Percentiles rank a stretch among this genome's conserved stretches.
phyloP scores from a whole-genome alignment of 2,329 filamentous ascomycete species.

The Penicillium sp. region DNA sequence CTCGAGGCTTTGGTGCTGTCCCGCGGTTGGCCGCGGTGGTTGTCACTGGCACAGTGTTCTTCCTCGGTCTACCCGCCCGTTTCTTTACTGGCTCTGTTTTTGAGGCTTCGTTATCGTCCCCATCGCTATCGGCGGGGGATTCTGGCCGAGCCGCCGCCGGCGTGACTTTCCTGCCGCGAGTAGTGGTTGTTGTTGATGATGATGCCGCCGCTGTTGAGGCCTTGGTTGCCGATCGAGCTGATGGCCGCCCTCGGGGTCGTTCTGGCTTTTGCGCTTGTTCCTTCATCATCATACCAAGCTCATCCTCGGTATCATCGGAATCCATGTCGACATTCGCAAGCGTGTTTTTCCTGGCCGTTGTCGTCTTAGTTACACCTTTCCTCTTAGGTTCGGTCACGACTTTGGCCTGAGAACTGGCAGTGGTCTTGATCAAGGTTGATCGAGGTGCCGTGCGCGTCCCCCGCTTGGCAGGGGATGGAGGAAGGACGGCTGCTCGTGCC shows the following conservation, averaged over 20 bases:
- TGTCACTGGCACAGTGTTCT: slow-evolving; percentile 20
- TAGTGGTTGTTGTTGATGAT: background rate
- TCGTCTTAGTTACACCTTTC: slow-evolving; percentile 11
- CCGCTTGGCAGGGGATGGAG: slow-evolving; percentile 30
- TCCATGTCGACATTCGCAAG: slow-evolving; percentile 16
- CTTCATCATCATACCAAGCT: slow-evolving; percentile 30
- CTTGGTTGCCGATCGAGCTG: slow-evolving; percentile 22
- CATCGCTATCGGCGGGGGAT: slow-evolving; percentile 11
- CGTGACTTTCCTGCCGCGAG: slow-evolving; percentile 21
- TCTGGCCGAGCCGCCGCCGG: slow-evolving; percentile 4
- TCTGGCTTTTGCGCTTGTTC: slow-evolving; percentile 15
- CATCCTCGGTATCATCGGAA: slow-evolving; percentile 32
- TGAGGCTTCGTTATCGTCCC: background rate
- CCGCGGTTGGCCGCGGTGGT: slow-evolving; percentile 23
- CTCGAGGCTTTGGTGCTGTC: slow-evolving; percentile 34
- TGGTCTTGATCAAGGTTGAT: slow-evolving; percentile 26
- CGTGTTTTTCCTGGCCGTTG: slow-evolving; percentile 11
- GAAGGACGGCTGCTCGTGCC: slow-evolving; percentile 35
- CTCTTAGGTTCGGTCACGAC: slow-evolving; percentile 8
- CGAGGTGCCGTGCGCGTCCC: slow-evolving; percentile 25
- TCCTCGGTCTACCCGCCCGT: slow-evolving; percentile 31
- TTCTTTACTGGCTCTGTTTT: slow-evolving; percentile 27
- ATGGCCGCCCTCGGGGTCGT: slow-evolving; percentile 20
- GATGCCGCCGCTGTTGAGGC: slow-evolving; percentile 10
- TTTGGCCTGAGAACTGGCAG: slow-evolving; percentile 23